These are phyloP conservation scores for Chaetomiaceae sp. DNA, from an alignment of 2,329 filamentous ascomycete genomes.

Conservation along the genomic window DNA sequence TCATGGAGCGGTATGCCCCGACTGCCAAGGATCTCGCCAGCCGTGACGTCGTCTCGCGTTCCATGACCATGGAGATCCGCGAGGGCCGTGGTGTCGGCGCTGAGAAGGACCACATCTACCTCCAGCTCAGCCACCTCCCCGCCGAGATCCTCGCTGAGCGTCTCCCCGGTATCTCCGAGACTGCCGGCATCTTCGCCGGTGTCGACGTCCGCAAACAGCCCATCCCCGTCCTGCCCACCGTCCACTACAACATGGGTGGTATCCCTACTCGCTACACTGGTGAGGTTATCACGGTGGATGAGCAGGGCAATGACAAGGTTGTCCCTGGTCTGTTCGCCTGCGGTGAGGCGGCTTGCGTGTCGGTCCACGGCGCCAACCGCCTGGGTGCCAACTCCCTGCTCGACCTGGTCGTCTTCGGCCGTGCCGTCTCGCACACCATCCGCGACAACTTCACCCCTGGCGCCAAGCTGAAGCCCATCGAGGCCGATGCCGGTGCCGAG, in stretches of 20 bases:
- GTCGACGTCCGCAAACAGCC: conserved; percentile 97
- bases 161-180: conserved; percentile 97
- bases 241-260: conserved; percentile 99
- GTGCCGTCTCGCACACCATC: conserved; percentile 95
- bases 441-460: conserved; percentile 89
- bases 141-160: conserved; percentile 90
- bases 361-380: conserved; percentile 96
- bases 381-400: conserved; percentile 97
- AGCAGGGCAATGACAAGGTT: conserved; percentile 81
- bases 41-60: conserved; percentile 93
- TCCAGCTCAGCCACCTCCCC: conserved; percentile 93
- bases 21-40: conserved; percentile 97
- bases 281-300: conserved; percentile 87
- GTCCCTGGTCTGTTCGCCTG: conserved; percentile 95
- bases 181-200: conserved; percentile 92
- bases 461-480: conserved; percentile 70
- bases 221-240: conserved; percentile 91
- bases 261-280: conserved; percentile 97
- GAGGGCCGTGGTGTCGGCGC: conserved; percentile 95
- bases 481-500: conserved; percentile 81
- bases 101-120: conserved; percentile 98
- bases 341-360: conserved; percentile 95
- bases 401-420: conserved; percentile 94
- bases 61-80: conserved; percentile 97
- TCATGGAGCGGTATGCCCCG: conserved; percentile 98